Percentiles rank a stretch among this genome's conserved stretches.
Evolutionary conservation across 2,329 filamentous ascomycete genomes (phyloP).

Genomic region (Chaetoscypha palmicola): DNA sequence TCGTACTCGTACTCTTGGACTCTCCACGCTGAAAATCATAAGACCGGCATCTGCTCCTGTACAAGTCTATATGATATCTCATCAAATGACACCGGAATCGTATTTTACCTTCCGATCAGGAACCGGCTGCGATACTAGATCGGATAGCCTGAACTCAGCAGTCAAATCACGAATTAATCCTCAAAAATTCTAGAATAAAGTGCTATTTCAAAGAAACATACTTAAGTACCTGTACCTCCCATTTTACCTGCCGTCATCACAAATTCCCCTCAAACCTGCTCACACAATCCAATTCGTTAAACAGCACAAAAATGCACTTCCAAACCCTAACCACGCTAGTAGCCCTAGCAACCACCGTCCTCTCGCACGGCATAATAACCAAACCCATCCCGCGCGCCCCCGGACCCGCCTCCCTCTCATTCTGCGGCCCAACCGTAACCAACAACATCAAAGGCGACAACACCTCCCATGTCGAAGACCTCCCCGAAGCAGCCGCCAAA

Average conservation of each 20-base stretch:
- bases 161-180: not conserved
- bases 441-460: constrained; percentile 24
- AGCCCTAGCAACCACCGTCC: constrained; percentile 26
- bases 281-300: not conserved
- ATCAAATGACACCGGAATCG: not conserved
- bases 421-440: constrained; percentile 38
- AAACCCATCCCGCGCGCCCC: constrained; percentile 34
- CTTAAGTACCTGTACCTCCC: not conserved
- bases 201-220: not conserved
- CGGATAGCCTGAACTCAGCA: not conserved
- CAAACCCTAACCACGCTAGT: not conserved
- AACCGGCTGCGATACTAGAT: not conserved
- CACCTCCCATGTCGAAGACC: constrained; percentile 29
- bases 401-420: constrained; percentile 36
- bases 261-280: not conserved
- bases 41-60: no score
- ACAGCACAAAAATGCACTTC: constrained; percentile 6
- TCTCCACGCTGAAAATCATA: no score
- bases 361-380: constrained; percentile 39
- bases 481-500: constrained; percentile 32
- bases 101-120: not conserved
- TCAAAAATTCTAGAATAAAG: not conserved
- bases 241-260: not conserved
- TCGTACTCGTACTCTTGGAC: no score
- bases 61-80: not conserved